Conservation (phyloP, 495 filamentous ascomycete species). For the Talaromyces ruber region DNA sequence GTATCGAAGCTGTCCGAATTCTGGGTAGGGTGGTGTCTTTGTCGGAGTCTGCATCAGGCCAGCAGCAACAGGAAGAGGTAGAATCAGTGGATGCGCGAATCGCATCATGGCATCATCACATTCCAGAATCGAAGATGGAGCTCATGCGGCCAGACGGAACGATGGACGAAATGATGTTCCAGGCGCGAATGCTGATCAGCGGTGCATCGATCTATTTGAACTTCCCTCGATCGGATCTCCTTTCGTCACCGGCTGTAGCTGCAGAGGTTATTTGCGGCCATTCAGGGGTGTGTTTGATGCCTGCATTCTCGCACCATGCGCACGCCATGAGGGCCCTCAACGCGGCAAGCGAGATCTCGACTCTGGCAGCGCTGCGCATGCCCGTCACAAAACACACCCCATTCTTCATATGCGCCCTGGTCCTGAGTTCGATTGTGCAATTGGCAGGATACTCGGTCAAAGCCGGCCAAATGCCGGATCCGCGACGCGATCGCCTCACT, state of each 20-base stretch:
- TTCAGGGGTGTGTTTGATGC: slow-evolving; percentile 36
- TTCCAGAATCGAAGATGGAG: slow-evolving; percentile 67
- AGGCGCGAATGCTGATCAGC: slow-evolving; percentile 76
- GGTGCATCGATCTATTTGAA: slow-evolving; percentile 40
- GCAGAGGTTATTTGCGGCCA: slow-evolving; percentile 41
- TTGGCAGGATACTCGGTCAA: slow-evolving; percentile 61
- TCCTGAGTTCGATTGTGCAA: slow-evolving; percentile 50
- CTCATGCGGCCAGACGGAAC: slow-evolving; percentile 55
- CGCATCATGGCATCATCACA: slow-evolving; percentile 73
- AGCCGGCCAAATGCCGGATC: slow-evolving; percentile 58
- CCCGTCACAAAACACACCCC: slow-evolving; percentile 71
- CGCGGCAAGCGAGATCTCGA: slow-evolving; percentile 67
- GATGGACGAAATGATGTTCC: slow-evolving; percentile 87
- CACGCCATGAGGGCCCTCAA: slow-evolving; percentile 76
- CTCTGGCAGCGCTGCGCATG: slow-evolving; percentile 68
- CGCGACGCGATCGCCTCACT: slow-evolving; percentile 63
- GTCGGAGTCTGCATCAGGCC: slow-evolving; percentile 27
- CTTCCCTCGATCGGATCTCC: slow-evolving; percentile 40
- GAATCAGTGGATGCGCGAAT: slow-evolving; percentile 64
- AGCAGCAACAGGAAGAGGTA: slow-evolving; percentile 37
- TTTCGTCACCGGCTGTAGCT: slow-evolving; percentile 38
- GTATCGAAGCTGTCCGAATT: slow-evolving; percentile 59
- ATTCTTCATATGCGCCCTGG: slow-evolving; percentile 78
- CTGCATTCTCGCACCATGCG: slow-evolving; percentile 44
- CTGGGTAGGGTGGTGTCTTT: slow-evolving; percentile 61